phyloP scores from a whole-genome alignment of 1,284 basidiomycete genomes.

The Leccinum subrobustum region DNA sequence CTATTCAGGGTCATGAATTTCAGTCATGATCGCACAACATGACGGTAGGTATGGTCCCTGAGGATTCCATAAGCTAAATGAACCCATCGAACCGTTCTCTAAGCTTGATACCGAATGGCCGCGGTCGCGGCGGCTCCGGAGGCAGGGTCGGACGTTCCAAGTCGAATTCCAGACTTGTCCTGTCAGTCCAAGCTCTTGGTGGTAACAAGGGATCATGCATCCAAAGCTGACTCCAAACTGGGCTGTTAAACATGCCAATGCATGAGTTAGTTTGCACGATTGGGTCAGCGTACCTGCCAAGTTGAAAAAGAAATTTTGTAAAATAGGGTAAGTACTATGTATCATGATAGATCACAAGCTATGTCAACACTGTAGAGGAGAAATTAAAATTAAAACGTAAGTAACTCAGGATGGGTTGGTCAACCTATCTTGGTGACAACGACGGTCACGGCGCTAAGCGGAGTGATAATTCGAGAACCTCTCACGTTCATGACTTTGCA shows the following conservation, averaged over 20 bases:
- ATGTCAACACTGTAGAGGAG: too few species aligned
- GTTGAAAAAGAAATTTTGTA: not conserved
- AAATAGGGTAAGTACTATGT: not conserved
- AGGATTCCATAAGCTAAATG: not conserved
- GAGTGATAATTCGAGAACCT: not conserved
- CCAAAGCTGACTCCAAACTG: not conserved
- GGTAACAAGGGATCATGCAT: not conserved
- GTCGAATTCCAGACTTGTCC: not conserved
- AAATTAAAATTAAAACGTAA: not conserved
- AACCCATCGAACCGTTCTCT: not conserved
- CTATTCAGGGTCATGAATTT: not conserved
- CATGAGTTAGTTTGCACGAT: not conserved
- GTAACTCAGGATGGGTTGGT: too few species aligned
- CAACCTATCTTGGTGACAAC: too few species aligned
- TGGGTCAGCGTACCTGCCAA: not conserved
- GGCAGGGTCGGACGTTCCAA: not conserved
- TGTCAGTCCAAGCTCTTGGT: not conserved
- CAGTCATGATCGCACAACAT: not conserved
- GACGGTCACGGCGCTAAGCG: not conserved
- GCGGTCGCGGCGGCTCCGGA: not conserved
- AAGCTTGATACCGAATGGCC: not conserved
- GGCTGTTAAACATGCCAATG: not conserved
- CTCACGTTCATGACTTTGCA: conserved; percentile 16
- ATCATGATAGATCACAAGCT: too few species aligned
- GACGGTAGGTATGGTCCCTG: not conserved